These are phyloP conservation scores for Tricholoma terreum DNA, from an alignment of 768 basidiomycete species.

Conservation along the genomic window DNA sequence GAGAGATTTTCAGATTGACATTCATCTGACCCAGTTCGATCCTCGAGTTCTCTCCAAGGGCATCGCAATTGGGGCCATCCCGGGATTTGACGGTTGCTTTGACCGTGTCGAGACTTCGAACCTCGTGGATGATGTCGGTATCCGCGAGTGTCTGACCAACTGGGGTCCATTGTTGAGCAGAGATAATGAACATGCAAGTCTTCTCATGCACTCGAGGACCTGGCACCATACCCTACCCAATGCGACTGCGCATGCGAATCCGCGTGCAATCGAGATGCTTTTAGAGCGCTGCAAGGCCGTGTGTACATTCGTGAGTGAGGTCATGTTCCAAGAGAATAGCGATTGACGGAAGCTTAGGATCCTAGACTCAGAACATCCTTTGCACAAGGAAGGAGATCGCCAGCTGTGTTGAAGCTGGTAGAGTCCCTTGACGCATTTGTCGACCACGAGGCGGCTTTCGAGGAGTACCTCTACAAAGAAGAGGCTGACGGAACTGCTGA, in stretches of 20 bases:
- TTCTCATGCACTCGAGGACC: constrained; percentile 37
- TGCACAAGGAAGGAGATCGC: constrained; percentile 29
- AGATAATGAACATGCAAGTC: constrained; percentile 29
- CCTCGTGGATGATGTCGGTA: constrained; percentile 31
- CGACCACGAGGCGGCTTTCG: constrained; percentile 36
- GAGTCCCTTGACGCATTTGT: constrained; percentile 40
- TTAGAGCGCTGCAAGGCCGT: constrained; percentile 30
- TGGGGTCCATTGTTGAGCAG: constrained; percentile 38
- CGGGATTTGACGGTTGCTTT: constrained; percentile 35
- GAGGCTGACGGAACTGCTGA: constrained; percentile 18
- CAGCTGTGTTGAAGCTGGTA: constrained; percentile 32
- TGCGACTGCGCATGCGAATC: constrained; percentile 31
- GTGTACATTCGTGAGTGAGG: constrained; percentile 22
- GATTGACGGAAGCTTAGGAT: constrained; percentile 16
- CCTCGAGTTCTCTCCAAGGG: constrained; percentile 38
- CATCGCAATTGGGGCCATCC: constrained; percentile 37
- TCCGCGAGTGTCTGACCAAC: constrained; percentile 29
- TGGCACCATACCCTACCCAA: constrained; percentile 32
- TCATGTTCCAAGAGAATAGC: constrained; percentile 2
- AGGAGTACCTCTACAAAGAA: constrained; percentile 28
- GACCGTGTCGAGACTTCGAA: constrained; percentile 38
- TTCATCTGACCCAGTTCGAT: constrained; percentile 42
- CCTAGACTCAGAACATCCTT: constrained; percentile 24
- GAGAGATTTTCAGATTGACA: constrained; percentile 32
- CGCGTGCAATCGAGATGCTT: constrained; percentile 31